Base-by-base conservation (phyloP, 2,329 filamentous ascomycete species). In the Fusarium annulatum region DNA sequence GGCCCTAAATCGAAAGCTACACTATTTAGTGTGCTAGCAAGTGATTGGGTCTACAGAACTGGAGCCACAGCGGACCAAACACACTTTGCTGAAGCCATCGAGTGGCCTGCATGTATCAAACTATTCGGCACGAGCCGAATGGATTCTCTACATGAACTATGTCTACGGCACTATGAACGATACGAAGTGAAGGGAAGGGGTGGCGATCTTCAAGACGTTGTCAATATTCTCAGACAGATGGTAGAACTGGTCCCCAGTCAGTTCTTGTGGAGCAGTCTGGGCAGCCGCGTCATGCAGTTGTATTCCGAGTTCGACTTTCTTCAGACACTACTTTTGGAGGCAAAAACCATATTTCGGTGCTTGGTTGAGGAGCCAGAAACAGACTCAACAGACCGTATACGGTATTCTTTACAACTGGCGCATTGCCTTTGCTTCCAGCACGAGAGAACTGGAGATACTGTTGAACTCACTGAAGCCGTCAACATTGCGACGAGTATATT, bases 401-500 rank as follows among this genome's bases (percentile, higher is more conserved):
- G n/a, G 9, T 55, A 34, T 16, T 16, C 9, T 7, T 12, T 52
- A 2, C 46, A 53, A 1, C 3, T 60, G 5, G 57, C 28, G 2
- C 10, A 39, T 23, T 53, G 45, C 7, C 57, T 60, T 60, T 52
- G 21, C 0, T 60, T 53, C n/a, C 36, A 42, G 1, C 46, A 60
- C 10, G 57, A 60, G 36, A n/a, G 49, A 26, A 61, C 28, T 0
- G 59, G 59, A 57, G 7, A 5, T 3, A 9, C 14, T 5, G 2
- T 19, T 7, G 39, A 57, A 0, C 30, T 61, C 5, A 2, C 1
- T 28, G 59, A 57, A 23, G 59, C 38, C 1, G 14, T 56, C 19
- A 3, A 3, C 2, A 43, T 38, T 1, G n/a, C 0, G 2, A 36
- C 7, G 9, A 10, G 1, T 0, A 61, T 28, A 4, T 34, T 21